phyloP scores from a whole-genome alignment of 2,329 filamentous ascomycete species.

The Fragosphaeria purpurea region DNA sequence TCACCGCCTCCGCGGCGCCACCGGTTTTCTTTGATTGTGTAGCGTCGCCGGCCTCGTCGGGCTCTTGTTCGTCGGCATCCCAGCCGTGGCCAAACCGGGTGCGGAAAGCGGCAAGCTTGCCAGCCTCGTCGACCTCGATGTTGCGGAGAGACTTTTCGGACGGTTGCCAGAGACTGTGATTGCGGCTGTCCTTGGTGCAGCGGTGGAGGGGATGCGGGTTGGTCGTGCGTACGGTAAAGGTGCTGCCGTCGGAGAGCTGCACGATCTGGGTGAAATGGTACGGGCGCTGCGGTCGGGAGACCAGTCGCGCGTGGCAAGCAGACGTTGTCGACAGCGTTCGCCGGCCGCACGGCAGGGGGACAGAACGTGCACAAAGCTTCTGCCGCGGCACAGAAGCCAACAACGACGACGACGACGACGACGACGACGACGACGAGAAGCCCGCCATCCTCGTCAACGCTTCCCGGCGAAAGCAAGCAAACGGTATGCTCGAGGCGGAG shows the following conservation, averaged over 20 bases:
- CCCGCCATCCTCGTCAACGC: neutral
- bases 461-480: neutral
- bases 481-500: neutral
- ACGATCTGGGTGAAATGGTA: slow-evolving; percentile 98
- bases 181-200: slow-evolving; percentile 71
- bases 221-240: slow-evolving; percentile 71
- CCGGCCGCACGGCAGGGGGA: slow-evolving; percentile 12
- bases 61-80: slow-evolving; percentile 46
- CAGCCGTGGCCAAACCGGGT: slow-evolving; percentile 74
- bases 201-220: slow-evolving; percentile 54
- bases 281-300: slow-evolving; percentile 78
- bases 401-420: too few relatives aligned
- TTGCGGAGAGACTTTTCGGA: slow-evolving; percentile 69
- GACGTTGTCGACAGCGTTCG: slow-evolving; percentile 22
- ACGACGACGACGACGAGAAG: too few relatives aligned
- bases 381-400: neutral
- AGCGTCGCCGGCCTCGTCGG: slow-evolving; percentile 14
- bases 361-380: neutral
- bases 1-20: slow-evolving; percentile 14
- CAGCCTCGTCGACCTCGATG: slow-evolving; percentile 91
- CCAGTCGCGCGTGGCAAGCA: slow-evolving; percentile 70
- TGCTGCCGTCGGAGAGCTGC: slow-evolving; percentile 81
- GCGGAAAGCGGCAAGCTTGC: slow-evolving; percentile 77
- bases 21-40: slow-evolving; percentile 13
- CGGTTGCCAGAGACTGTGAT: slow-evolving; percentile 87